Conservation (phyloP, 805 yeast genomes). For the Nakazawaea anatomiae region DNA sequence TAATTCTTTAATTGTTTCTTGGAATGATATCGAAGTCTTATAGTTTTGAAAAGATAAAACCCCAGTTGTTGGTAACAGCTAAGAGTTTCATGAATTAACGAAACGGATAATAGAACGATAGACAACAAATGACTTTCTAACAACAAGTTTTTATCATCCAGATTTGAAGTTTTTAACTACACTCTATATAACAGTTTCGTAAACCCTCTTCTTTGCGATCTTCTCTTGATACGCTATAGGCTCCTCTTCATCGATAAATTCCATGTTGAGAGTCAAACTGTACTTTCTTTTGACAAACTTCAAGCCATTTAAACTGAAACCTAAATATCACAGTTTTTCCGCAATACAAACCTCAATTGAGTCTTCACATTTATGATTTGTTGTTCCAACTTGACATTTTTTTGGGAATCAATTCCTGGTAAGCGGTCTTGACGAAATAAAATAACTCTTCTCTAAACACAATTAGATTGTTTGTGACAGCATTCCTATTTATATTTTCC, state of each 20-base stretch:
- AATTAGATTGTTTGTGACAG: conserved; percentile 48
- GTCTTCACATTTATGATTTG: conserved; percentile 60
- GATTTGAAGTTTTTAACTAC: too few relatives aligned
- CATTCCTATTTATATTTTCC: conserved; percentile 35
- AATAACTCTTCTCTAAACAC: conserved; percentile 70
- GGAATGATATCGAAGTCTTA: too few relatives aligned
- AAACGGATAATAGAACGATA: too few relatives aligned
- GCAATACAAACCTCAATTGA: conserved; percentile 53
- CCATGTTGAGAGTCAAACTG: conserved; percentile 68
- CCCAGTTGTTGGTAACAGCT: too few relatives aligned
- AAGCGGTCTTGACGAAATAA: conserved; percentile 66
- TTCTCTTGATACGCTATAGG: conserved; percentile 48
- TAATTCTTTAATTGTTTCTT: too few relatives aligned
- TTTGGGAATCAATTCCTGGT: conserved; percentile 74
- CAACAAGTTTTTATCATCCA: too few relatives aligned
- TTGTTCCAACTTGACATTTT: conserved; percentile 54
- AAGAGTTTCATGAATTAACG: too few relatives aligned
- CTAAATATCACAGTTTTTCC: conserved; percentile 52
- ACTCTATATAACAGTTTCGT: conserved; percentile 39
- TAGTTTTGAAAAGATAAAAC: too few relatives aligned
- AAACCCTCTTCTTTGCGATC: conserved; percentile 66
- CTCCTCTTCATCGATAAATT: conserved; percentile 65
- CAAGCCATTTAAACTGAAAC: conserved; percentile 82
- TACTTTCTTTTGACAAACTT: conserved; percentile 70
- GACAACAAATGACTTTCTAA: too few relatives aligned